These are phyloP conservation scores for Saposhnikovia divaricata DNA, from an alignment of 129 eudicot species.

Conservation along the genomic window DNA sequence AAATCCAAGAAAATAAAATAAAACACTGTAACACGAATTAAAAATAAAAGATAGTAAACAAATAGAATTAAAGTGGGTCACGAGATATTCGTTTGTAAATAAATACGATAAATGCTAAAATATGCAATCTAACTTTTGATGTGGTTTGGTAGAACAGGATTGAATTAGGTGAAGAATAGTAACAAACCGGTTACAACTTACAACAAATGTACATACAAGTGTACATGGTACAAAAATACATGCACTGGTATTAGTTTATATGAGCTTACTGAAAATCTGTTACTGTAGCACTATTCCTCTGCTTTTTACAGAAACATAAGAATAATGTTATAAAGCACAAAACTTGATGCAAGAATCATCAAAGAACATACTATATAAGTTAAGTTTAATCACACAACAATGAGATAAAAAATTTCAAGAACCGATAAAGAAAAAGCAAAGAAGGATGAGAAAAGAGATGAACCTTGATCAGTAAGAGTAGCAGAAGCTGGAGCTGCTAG, in stretches of 20 bases:
- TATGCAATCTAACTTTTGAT: neutral
- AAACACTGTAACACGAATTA: neutral
- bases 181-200: neutral
- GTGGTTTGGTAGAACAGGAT: neutral
- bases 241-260: neutral
- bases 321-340: neutral
- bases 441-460: neutral
- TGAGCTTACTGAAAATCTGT: neutral
- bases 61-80: neutral
- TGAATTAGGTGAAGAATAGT: neutral
- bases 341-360: neutral
- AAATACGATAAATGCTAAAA: neutral
- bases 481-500: slow-evolving; percentile 10
- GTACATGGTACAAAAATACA: neutral
- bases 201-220: neutral
- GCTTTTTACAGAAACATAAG: neutral
- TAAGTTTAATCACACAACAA: neutral
- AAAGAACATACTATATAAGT: neutral
- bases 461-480: slow-evolving; percentile 54
- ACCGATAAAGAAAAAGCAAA: neutral
- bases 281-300: neutral
- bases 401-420: neutral
- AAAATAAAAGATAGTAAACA: too few relatives aligned
- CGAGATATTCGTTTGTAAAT: neutral
- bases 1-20: neutral